Conservation (phyloP, 345 rosid species). For the Reutealis trisperma region DNA sequence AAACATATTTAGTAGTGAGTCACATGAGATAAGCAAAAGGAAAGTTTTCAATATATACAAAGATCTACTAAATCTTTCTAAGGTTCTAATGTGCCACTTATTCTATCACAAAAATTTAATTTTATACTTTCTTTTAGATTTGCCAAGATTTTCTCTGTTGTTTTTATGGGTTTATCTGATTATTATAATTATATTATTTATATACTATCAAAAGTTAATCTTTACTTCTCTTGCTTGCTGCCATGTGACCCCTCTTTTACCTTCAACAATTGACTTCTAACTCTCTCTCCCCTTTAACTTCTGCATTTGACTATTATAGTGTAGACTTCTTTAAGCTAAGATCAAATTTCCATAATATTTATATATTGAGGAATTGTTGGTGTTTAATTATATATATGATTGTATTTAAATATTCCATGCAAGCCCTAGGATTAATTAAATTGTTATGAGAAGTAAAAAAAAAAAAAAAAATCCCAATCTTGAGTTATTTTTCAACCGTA, state of each 20-base stretch:
- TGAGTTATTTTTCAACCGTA: too few species aligned
- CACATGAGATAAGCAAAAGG: conserved; percentile 27
- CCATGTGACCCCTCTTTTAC: conserved; percentile 30
- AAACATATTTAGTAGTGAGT: conserved; percentile 15
- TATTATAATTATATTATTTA: conserved; percentile 19
- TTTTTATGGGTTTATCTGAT: conserved; percentile 1
- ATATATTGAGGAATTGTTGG: too few species aligned
- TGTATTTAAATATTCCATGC: too few species aligned
- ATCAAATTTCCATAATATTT: too few species aligned
- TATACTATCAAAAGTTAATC: background rate
- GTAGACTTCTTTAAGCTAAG: too few species aligned
- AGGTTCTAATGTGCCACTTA: conserved; percentile 29
- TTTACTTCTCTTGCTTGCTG: conserved; percentile 25
- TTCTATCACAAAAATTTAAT: conserved; percentile 7
- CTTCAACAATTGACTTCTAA: background rate
- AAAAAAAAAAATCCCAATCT: too few species aligned
- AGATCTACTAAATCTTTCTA: conserved; percentile 44
- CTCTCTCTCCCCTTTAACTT: background rate
- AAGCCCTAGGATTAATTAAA: too few species aligned
- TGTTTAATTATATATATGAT: too few species aligned
- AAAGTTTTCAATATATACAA: conserved; percentile 15
- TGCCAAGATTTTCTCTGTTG: conserved; percentile 33
- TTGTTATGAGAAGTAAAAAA: too few species aligned
- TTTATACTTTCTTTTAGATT: conserved; percentile 30
- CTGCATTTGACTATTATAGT: background rate